Base-by-base conservation (phyloP, 352 stramenopile species). In the Globisporangium emineosum region DNA sequence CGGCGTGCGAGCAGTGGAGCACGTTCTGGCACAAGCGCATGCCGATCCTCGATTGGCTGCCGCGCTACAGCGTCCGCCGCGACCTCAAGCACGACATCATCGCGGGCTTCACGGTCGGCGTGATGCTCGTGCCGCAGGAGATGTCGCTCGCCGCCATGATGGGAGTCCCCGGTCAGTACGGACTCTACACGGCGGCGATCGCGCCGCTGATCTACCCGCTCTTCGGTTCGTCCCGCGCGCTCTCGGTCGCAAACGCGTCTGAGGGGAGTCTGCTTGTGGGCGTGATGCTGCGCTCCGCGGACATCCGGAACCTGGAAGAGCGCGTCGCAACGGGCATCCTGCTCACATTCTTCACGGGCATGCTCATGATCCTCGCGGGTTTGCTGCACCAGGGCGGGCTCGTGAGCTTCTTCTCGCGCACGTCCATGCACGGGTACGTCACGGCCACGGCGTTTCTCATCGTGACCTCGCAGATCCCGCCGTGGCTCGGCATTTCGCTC, bases 61-160 rank as follows among this genome's bases (percentile, higher is more conserved):
- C 75, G 10, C 60, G 69, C 49, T 89, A 89, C 71, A 61, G 83
- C 40, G 29, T 83, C 33, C 33, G 51, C 19, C 71, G 76, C 21
- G 71, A 88, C 62, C 71, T 88, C 65, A 85, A 83, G 65, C 79
- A 77, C 57, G 78, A 84, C 55, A 53, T 88, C 27, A 62, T 83
- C 12, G 78, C 77, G 0, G 77, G 75, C 27, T 69, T 86, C 57
- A 86, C 77, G 5, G 77, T 86, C 12, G 86, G 83, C 56, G 86
- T 97, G 71, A 96, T 97, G 89, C 78, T 92, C 51, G 85, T 98
- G 52, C 90, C 90, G 17, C 87, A 96, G 62, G 82, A 86, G 40
- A 90, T 98, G 66, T 89, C 77, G 64, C 91, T 97, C 66, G 88
- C 88, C 23, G 92, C 88, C 40, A 78, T 97, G 40, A 94, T 94